phyloP scores from a whole-genome alignment of 2,329 filamentous ascomycete species.

The Coniochaeta hoffmannii region DNA sequence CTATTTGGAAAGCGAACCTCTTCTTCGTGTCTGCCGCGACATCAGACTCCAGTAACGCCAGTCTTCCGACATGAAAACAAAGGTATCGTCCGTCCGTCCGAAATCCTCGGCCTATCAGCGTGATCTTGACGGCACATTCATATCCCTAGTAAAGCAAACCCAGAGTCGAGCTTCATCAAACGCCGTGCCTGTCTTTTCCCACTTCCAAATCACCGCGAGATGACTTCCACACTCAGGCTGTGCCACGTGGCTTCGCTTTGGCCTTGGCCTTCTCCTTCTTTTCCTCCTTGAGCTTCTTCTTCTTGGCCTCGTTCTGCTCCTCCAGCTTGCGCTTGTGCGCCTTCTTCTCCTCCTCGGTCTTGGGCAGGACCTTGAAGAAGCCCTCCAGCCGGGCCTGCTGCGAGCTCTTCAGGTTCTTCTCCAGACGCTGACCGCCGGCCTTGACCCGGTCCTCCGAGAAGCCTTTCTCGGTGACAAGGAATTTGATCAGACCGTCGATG shows the following conservation, averaged over 20 bases:
- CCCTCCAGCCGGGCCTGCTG: constrained; percentile 91
- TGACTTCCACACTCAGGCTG: constrained; percentile 26
- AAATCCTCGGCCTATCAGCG: background rate
- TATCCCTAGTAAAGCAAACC: background rate
- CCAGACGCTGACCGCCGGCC: constrained; percentile 65
- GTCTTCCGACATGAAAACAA: background rate
- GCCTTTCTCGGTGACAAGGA: constrained; percentile 87
- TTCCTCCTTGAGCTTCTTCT: constrained; percentile 90
- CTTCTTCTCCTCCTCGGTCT: constrained; percentile 79
- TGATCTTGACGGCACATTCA: background rate
- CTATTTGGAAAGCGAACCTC: background rate
- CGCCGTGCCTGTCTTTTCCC: background rate
- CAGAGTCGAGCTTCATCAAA: background rate
- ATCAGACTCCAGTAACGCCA: background rate
- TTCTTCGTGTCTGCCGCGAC: too few relatives aligned
- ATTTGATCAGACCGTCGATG: constrained; percentile 81
- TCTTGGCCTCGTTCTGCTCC: constrained; percentile 83
- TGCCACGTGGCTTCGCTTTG: constrained; percentile 77
- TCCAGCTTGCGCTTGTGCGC: constrained; percentile 88
- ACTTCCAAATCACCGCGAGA: background rate
- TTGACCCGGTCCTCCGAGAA: constrained; percentile 94
- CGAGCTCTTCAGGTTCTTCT: constrained; percentile 84
- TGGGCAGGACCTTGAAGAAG: constrained; percentile 91
- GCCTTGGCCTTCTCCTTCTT: constrained; percentile 91
- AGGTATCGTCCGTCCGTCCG: background rate